Percentiles rank a stretch among this genome's conserved stretches.
Conservation (phyloP, 2,329 filamentous ascomycete genomes). For the Exophiala spinifera region DNA sequence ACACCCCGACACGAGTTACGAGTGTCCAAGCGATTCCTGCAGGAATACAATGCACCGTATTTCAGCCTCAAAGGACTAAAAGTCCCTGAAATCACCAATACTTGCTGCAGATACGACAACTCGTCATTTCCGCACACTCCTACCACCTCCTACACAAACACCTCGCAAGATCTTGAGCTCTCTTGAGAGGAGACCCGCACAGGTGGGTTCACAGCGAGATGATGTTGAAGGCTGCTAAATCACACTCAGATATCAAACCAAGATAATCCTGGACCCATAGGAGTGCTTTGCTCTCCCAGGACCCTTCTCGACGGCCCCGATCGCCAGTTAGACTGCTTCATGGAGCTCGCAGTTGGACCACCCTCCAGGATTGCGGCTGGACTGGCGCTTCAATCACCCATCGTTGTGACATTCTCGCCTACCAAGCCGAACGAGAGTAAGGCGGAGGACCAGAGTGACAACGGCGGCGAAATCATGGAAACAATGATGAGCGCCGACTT, state of each 20-base stretch:
- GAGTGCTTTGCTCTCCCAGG: too few species aligned
- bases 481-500: conserved; percentile 8
- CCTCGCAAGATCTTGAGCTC: neutral
- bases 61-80: neutral
- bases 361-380: conserved; percentile 21
- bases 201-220: too few species aligned
- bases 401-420: conserved; percentile 21
- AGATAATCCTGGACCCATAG: too few species aligned
- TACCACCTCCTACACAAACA: neutral
- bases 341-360: conserved; percentile 24
- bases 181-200: too few species aligned
- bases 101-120: neutral
- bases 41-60: conserved; percentile 10
- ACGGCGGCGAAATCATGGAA: neutral
- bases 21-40: conserved; percentile 5
- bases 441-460: neutral
- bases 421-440: neutral
- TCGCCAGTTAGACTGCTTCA: neutral
- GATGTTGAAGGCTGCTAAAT: too few species aligned
- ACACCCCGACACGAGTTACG: neutral
- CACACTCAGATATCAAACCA: too few species aligned
- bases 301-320: too few species aligned
- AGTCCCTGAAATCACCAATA: neutral
- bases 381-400: conserved; percentile 8
- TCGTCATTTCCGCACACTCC: neutral